These are phyloP conservation scores for Arctium minus DNA, from an alignment of 129 eudicot genomes.

Conservation along the genomic window DNA sequence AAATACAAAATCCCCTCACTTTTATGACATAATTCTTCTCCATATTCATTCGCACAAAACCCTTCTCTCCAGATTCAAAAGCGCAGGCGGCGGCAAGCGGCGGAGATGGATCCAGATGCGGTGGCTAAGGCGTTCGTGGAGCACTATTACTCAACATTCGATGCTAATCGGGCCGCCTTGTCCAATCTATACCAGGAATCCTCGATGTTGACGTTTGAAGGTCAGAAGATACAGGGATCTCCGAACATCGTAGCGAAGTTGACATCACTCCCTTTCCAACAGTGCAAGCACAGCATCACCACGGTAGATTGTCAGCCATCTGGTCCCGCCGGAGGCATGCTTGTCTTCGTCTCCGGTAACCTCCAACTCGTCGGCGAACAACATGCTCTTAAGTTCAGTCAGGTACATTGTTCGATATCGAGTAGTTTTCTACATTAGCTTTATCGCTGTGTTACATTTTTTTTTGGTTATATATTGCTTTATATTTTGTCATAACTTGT, in stretches of 20 bases:
- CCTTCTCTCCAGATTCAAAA: slow-evolving; percentile 14
- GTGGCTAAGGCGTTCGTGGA: slow-evolving; percentile 58
- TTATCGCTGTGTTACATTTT: background rate
- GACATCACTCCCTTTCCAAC: slow-evolving; percentile 57
- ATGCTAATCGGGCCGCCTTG: slow-evolving; percentile 34
- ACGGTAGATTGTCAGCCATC: slow-evolving; percentile 70
- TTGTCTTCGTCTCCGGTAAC: slow-evolving; percentile 57
- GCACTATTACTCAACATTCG: slow-evolving; percentile 70
- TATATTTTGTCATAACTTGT: background rate
- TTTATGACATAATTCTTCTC: background rate
- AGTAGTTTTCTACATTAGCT: background rate
- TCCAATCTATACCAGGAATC: slow-evolving; percentile 49
- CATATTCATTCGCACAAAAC: background rate
- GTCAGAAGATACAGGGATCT: slow-evolving; percentile 56
- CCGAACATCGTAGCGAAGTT: slow-evolving; percentile 48
- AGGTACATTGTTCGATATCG: slow-evolving; percentile 18
- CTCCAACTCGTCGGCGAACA: slow-evolving; percentile 66
- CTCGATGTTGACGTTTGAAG: slow-evolving; percentile 60
- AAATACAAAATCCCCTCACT: background rate
- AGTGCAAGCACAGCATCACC: slow-evolving; percentile 59
- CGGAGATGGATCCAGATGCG: slow-evolving; percentile 56
- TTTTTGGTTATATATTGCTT: no score
- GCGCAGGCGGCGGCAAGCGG: slow-evolving; percentile 7
- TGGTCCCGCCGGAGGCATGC: slow-evolving; percentile 57
- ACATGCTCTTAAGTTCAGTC: slow-evolving; percentile 67